phyloP scores from a whole-genome alignment of 768 basidiomycete genomes.

The Russula sp. region DNA sequence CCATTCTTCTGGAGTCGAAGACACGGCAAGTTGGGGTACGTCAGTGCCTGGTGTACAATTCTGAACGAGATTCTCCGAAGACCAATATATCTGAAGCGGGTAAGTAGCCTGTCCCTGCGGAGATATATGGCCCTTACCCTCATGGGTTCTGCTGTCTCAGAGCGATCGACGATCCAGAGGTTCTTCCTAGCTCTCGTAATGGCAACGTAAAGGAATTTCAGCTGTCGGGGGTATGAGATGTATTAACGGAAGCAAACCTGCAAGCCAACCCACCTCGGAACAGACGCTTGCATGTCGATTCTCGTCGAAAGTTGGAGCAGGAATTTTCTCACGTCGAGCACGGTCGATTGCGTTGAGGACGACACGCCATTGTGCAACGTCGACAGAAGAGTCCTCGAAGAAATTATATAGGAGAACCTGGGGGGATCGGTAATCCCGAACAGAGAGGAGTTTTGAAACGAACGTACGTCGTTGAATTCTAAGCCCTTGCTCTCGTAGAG shows the following conservation, averaged over 20 bases:
- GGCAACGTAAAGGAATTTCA: slow-evolving; percentile 61
- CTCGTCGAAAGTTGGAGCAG: slow-evolving; percentile 44
- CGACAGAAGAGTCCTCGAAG: slow-evolving; percentile 52
- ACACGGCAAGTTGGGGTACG: slow-evolving; percentile 48
- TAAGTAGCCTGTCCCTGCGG: neutral
- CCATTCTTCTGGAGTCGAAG: slow-evolving; percentile 48
- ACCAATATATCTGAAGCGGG: slow-evolving; percentile 46
- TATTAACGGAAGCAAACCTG: neutral
- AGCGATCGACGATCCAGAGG: slow-evolving; percentile 61
- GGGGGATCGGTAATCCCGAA: neutral
- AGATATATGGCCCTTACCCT: slow-evolving; percentile 34
- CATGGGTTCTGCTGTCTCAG: slow-evolving; percentile 54
- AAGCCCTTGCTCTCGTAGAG: slow-evolving; percentile 58
- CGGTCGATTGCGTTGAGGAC: slow-evolving; percentile 38
- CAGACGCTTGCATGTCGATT: slow-evolving; percentile 38
- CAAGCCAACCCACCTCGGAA: slow-evolving; percentile 10
- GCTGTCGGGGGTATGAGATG: slow-evolving; percentile 30
- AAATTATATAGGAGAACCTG: slow-evolving; percentile 66
- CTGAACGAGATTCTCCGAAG: slow-evolving; percentile 39
- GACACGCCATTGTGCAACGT: slow-evolving; percentile 50
- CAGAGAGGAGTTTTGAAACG: neutral
- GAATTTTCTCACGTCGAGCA: slow-evolving; percentile 20
- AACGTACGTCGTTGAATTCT: slow-evolving; percentile 54
- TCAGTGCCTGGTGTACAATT: slow-evolving; percentile 44
- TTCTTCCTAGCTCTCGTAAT: slow-evolving; percentile 61